Base-by-base conservation (phyloP, 768 basidiomycete species). In the Hericium erinaceus region DNA sequence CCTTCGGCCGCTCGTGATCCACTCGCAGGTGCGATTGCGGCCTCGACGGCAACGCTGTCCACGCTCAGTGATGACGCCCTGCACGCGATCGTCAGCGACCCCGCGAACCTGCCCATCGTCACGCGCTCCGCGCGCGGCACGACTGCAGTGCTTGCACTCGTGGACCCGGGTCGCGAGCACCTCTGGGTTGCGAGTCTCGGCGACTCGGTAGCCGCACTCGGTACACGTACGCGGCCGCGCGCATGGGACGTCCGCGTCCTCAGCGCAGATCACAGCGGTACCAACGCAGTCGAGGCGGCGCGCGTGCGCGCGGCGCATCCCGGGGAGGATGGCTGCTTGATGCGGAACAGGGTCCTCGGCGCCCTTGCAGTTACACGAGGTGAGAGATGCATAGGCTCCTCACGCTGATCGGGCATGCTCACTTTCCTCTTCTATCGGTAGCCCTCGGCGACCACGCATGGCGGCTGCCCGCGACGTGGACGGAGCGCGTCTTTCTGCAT, bases 181-280 rank as follows among this genome's bases (percentile, higher is more conserved):
- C 59, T 82, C 1, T 82, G 81, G 80, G 77, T 81, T 12, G 80
- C 77, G 3, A 81, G 78, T 64, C 67, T 82, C 39, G 82, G 82
- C 4, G 81, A 83, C 64, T 80, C 80, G 60, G 74, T 74, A 61
- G 80, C 79, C 57, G 80, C 77, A 15, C 73, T 80, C 38, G 80
- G 77, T 1, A 65, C 64, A 13, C 72, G 72, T 57, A 58, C 60
- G 22, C 41, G 57, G 10, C 57, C 64, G 13, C 75, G 71, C 4
- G 50, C 64, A n/a, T 80, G 78, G 77, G 58, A 69, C 5, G 59
- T 73, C 2, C 60, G 64, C 5, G 57, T 80, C 16, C 64, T 83
- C 39, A 80, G 79, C 58, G 62, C 69, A 9, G 74, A 76, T 56
- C 81, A 83, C 62, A 82, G 82, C 59, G 81, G 77, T n/a, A 60